Conservation (phyloP, 2,329 filamentous ascomycete species). For the Cryphonectria parasitica region DNA sequence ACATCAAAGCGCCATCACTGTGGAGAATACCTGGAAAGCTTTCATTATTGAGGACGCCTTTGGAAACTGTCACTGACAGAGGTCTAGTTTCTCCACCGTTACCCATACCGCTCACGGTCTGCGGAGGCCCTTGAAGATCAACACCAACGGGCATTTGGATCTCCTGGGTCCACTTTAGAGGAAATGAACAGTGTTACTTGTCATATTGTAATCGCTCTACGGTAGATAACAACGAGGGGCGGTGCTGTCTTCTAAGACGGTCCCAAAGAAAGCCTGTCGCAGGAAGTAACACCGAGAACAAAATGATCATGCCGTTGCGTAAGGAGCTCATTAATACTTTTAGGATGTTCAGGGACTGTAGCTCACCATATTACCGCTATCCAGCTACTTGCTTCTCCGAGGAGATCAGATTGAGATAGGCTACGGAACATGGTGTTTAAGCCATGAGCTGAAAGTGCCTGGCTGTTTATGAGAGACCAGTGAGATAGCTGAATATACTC, state of each 20-base stretch:
- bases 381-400: neutral
- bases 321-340: neutral
- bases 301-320: neutral
- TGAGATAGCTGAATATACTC: neutral
- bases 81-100: neutral
- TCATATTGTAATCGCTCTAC: neutral
- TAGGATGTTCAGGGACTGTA: neutral
- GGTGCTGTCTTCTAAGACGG: neutral
- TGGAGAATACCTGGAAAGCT: neutral
- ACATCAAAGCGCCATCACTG: neutral
- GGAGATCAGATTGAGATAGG: neutral
- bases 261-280: neutral
- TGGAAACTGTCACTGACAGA: neutral
- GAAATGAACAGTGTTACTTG: neutral
- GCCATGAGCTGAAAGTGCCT: neutral
- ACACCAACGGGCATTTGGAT: neutral
- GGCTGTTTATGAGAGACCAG: neutral
- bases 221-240: neutral
- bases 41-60: neutral
- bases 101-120: neutral
- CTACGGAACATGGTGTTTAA: neutral
- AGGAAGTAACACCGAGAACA: neutral
- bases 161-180: neutral
- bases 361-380: neutral
- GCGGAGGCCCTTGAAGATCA: neutral